Evolutionary conservation across 2,329 filamentous ascomycete species (phyloP), one percentile per base, ranked within the genome.

Genomic region (Neurospora crassa): DNA sequence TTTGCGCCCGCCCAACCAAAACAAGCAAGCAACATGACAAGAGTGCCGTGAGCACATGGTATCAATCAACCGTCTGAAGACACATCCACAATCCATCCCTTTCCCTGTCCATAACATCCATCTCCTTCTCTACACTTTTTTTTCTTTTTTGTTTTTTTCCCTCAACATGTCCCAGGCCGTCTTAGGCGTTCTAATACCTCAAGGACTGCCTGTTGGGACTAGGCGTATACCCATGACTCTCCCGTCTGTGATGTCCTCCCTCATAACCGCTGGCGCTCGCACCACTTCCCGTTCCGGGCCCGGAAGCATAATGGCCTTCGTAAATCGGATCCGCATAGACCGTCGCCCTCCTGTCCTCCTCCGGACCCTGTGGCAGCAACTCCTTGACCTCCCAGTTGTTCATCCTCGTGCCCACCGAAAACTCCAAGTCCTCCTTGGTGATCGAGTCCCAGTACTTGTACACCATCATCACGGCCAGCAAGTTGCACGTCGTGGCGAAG

Each of bases 371-470:
- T 1, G 53, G 53, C 20, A 96, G 85, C 12, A 93, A 86, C 74
- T 98, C 95, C 84, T 98, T 98, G 79, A 98, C 92, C 79, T 99
- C 96, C 96, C 96, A 99, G 81, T 96, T 97, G 83, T 97, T 96
- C 82, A 93, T 92, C 80, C 95, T 93, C 72, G 93, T 93, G 75
- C 95, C 95, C 68, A 99, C 96, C 2, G 94, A 97, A 82, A 99
- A 99, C 80, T 99, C 96, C 75, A 99, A 90, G 80, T 99, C 96
- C 83, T 99, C 96, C 79, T 92, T 94, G 29, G 96, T 99, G 81
- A 99, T 99, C 18, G 94, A 97, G 79, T 99, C 96, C 96, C 96
- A 99, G 85, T 97, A 99, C 94, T 99, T 99, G 87, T 99, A 99
- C 45, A 99, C 90, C 96, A 98, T 99, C 96, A 99, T 99, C 73